Percentiles rank a stretch among this genome's conserved stretches.
Conservation (phyloP, 1,284 basidiomycete genomes). For the Afroboletus lepidellus region DNA sequence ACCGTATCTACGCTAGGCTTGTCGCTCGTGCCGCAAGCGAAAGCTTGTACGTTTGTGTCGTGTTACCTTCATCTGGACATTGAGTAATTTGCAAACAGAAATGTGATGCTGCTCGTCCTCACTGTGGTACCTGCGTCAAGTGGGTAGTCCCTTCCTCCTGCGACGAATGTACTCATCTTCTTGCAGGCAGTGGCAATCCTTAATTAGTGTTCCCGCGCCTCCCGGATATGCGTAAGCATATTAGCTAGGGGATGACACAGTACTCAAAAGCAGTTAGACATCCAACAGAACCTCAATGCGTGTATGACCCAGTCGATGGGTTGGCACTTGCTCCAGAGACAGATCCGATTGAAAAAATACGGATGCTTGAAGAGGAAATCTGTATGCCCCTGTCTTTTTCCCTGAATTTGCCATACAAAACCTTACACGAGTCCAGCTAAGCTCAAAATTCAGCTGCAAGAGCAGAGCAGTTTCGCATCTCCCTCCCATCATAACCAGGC, state of each 20-base stretch:
- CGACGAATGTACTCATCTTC: conserved; percentile 1
- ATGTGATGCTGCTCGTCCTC: conserved; percentile 79
- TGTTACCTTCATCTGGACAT: background rate
- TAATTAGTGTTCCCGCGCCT: conserved; percentile 75
- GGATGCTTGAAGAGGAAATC: conserved; percentile 74
- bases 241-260: background rate
- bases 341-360: conserved; percentile 73
- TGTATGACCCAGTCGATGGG: conserved; percentile 81
- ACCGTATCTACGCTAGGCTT: conserved; percentile 51
- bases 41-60: conserved; percentile 58
- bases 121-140: conserved; percentile 81
- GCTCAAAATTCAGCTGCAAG: conserved; percentile 61
- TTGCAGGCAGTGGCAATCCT: conserved; percentile 71
- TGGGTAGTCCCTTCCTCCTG: conserved; percentile 43
- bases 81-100: conserved; percentile 48
- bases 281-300: conserved; percentile 75
- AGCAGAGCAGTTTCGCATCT: conserved; percentile 38
- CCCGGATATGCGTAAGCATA: conserved; percentile 70
- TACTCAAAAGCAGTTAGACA: conserved; percentile 47
- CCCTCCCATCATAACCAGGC: conserved; percentile 11
- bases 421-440: conserved; percentile 45
- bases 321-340: conserved; percentile 68
- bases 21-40: conserved; percentile 74
- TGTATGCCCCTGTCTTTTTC: conserved; percentile 40
- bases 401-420: background rate